Evolutionary conservation across 768 basidiomycete genomes (phyloP).

Genomic region (Crepidotus variabilis): DNA sequence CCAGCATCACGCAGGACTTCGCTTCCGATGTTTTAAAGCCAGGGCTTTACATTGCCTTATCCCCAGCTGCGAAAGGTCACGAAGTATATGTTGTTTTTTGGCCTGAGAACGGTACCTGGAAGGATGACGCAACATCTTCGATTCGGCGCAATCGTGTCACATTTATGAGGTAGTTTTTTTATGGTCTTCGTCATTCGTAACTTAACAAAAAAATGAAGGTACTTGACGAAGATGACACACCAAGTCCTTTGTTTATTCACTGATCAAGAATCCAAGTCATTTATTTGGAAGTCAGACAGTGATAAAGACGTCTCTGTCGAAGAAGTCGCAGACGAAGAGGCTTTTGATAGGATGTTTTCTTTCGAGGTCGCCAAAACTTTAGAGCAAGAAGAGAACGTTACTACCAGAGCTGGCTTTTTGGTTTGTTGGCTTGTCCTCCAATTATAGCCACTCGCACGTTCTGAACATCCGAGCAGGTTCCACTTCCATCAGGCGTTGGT

Average conservation of each 20-base stretch:
- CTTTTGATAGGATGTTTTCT: conserved; percentile 45
- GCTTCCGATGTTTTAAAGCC: conserved; percentile 31
- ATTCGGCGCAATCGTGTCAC: conserved; percentile 51
- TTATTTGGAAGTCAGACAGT: conserved; percentile 36
- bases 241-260: conserved; percentile 52
- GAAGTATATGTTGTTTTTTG: conserved; percentile 51
- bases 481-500: no score
- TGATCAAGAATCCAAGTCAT: conserved; percentile 36
- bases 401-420: conserved; percentile 38
- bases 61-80: conserved; percentile 12
- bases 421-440: conserved; percentile 33
- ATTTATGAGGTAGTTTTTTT: conserved; percentile 51
- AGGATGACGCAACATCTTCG: conserved; percentile 40
- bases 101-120: conserved; percentile 60
- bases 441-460: no score
- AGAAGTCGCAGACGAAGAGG: conserved; percentile 30
- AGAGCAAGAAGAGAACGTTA: conserved; percentile 51
- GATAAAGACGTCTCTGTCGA: conserved; percentile 20
- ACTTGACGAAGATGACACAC: conserved; percentile 57
- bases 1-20: background rate
- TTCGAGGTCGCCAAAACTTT: conserved; percentile 53
- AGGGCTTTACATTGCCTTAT: conserved; percentile 45
- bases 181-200: background rate
- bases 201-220: conserved; percentile 30
- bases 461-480: no score